Base-by-base conservation (phyloP, 257 asterid genomes). In the Solanum chmielewskii region DNA sequence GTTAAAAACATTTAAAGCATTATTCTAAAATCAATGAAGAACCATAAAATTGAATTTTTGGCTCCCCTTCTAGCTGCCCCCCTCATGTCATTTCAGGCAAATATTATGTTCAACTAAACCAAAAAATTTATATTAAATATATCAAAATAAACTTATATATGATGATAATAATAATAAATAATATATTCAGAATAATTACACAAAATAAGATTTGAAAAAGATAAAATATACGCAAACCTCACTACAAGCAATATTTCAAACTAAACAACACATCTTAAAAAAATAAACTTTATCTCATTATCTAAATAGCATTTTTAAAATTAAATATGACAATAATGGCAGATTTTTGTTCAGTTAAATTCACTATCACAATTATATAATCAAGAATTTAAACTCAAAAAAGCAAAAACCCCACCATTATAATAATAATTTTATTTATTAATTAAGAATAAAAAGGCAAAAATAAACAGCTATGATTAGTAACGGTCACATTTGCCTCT, bases 401-500 rank as follows among this genome's bases (percentile, higher is more conserved):
- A 71, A 52, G 44, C 25, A 71, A 71, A 71, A 31, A 10, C 5
- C 35, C 83, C 59, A 18, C 83, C 59, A 75, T 13, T 12, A 75
- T 41, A 41, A 23, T n/a, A 29, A 75, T 39, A 39, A 39, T 75
- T 70, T 31, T 70, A 70, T 70, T 39, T 20, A 20, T 59, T 47
- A 23, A 23, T 29, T 62, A 62, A 10, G 3, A 62, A 23, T 23
- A n/a, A 10, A 62, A 75, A 39, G 29, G 77, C 23, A 68, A 75
- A 75, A 41, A 75, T 41, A 25, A 42, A 41, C 83, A 44, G 56
- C 56, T 41, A 7, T 41, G 31, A 41, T 41, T 4, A 44, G 59
- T 75, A 93, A 93, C 96, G 96, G 96, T 93, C 89, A 91, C 91
- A 89, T 91, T 85, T 25, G 62, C 27, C 78, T 18, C 87, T 85